Evolutionary conservation across 2,329 filamentous ascomycete genomes (phyloP), one percentile per base, ranked within the genome.

Genomic region (Didymella glomerata): DNA sequence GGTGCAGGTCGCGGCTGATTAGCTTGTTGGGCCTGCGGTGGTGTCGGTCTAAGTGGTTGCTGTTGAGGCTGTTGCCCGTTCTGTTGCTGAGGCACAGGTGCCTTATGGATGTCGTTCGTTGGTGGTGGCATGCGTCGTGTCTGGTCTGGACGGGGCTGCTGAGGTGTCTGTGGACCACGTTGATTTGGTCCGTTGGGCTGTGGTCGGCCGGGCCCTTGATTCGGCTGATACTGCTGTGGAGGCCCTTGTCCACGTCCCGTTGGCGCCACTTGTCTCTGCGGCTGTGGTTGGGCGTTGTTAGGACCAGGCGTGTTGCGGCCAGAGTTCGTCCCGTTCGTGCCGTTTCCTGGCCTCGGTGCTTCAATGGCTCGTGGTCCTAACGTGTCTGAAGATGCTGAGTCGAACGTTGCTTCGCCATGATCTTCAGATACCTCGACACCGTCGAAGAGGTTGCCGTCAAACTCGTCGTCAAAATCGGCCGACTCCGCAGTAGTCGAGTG

Each of bases 361-460:
- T 65, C 63, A 1, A 64, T 41, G 13, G 65, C 60, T 41, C 53
- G 66, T 11, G 62, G 28, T 27, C 28, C 62, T 42, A 60, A 53
- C 10, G 64, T 61, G 4, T 67, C 68, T 18, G 64, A 54, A 30
- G 66, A 66, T 3, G 64, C 49, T 3, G 68, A 57, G 6, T 76
- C 74, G 16, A 75, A 66, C 0, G 72, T 73, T 48, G 70, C 65
- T n/a, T 72, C 70, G n/a, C 94, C 83, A 72, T 94, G 91, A 73
- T 95, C 91, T 50, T 76, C 72, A 13, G 85, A 73, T 49, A 82
- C 78, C 46, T 83, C 80, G 13, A 80, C 88, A 27, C 89, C 86
- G 62, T 90, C 81, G 71, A 78, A 83, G 59, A 77, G 76, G 71
- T 78, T 83, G 70, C 80, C 86, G 67, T 79, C 85, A 73, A 80